phyloP scores from a whole-genome alignment of 495 filamentous ascomycete genomes.

The Bombardia bombarda region DNA sequence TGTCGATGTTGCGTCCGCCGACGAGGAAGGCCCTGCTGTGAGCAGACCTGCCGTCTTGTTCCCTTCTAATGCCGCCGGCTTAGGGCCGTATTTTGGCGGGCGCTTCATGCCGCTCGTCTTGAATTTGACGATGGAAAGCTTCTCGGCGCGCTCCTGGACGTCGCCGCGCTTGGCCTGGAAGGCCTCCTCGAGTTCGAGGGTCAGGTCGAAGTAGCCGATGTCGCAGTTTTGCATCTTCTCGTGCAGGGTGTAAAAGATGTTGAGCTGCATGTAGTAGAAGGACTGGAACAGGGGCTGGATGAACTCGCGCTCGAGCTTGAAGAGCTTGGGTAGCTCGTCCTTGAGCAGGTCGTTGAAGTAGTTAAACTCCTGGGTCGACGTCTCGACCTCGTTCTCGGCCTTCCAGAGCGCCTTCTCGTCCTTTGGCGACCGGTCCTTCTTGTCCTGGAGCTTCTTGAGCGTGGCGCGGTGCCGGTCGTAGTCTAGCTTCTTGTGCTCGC shows the following conservation, averaged over 20 bases:
- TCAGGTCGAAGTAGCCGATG: conserved; percentile 95
- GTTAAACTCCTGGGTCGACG: conserved; percentile 90
- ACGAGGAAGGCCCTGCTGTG: conserved; percentile 26
- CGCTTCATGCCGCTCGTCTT: conserved; percentile 66
- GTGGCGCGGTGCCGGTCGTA: conserved; percentile 78
- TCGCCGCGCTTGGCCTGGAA: conserved; percentile 83
- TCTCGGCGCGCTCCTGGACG: conserved; percentile 74
- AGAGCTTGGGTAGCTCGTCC: conserved; percentile 89
- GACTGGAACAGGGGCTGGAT: conserved; percentile 96
- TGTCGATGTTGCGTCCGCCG: too few species aligned
- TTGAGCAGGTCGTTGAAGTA: conserved; percentile 96
- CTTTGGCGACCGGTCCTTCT: conserved; percentile 92
- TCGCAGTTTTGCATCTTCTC: conserved; percentile 95
- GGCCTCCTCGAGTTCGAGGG: conserved; percentile 79
- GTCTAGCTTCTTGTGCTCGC: conserved; percentile 96
- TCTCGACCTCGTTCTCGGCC: conserved; percentile 84
- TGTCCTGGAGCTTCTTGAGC: conserved; percentile 91
- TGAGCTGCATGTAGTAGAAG: conserved; percentile 99
- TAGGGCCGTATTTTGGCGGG: conserved; percentile 42
- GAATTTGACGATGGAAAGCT: conserved; percentile 75
- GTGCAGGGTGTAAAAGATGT: conserved; percentile 98
- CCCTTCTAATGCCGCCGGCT: conserved; percentile 33
- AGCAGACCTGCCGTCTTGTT: conserved; percentile 31
- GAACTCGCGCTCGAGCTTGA: conserved; percentile 88
- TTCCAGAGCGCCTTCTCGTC: conserved; percentile 97